Conservation (phyloP, 441 rosid genomes). For the Daphne laureola region DNA sequence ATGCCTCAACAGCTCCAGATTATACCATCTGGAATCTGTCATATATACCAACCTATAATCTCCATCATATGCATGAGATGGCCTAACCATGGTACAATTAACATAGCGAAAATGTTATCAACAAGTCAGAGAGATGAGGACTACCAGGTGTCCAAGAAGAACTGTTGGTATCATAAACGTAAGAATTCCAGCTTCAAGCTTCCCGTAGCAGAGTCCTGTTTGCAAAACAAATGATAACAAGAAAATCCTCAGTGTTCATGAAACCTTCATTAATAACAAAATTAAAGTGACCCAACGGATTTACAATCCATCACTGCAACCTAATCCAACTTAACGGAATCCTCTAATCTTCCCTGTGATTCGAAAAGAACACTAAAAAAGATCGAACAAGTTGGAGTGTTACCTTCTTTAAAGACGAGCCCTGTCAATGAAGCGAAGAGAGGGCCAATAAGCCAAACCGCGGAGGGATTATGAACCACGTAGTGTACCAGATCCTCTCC, state of each 20-base stretch:
- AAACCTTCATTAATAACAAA: too few relatives aligned
- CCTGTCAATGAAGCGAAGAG: slow-evolving; percentile 86
- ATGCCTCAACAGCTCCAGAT: too few relatives aligned
- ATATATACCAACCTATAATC: too few relatives aligned
- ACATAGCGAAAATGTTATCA: background rate
- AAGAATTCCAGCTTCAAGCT: slow-evolving; percentile 86
- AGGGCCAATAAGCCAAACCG: slow-evolving; percentile 93
- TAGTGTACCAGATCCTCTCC: slow-evolving; percentile 55
- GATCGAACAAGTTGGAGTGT: background rate
- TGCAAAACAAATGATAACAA: background rate
- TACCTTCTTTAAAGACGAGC: slow-evolving; percentile 96
- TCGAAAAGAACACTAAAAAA: too few relatives aligned
- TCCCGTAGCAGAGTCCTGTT: slow-evolving; percentile 87
- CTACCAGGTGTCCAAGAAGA: slow-evolving; percentile 95
- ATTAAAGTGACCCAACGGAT: too few relatives aligned
- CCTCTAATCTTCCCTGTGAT: too few relatives aligned
- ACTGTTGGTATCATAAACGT: slow-evolving; percentile 78
- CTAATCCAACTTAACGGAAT: too few relatives aligned
- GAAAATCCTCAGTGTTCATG: too few relatives aligned
- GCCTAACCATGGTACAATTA: too few relatives aligned
- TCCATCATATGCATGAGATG: too few relatives aligned
- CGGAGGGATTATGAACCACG: slow-evolving; percentile 48
- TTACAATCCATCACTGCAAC: too few relatives aligned
- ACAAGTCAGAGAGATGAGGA: slow-evolving; percentile 11
- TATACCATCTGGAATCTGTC: too few relatives aligned